Evolutionary conservation across 1,284 basidiomycete species (phyloP), one percentile per base, ranked within the genome.

Genomic region (Stygiomarasmius scandens): DNA sequence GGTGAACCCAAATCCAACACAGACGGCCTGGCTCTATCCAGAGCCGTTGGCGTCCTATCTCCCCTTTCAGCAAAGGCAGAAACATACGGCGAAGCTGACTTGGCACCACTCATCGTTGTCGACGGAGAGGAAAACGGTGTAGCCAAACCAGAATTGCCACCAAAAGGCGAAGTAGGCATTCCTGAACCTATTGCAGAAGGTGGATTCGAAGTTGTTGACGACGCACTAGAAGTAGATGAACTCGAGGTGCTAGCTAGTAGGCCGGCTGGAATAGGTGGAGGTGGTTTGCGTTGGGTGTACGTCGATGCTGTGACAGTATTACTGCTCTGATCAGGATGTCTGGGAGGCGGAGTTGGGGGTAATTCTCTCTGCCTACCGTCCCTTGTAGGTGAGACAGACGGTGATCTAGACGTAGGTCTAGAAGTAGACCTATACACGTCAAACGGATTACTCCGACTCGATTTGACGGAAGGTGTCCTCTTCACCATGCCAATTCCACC

Each of bases 271-370:
- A 59, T 53, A 11, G 71, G 58, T 4, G 73, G 68, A 1, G 73
- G 25, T 52, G 49, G 22, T 49, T 49, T 49, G 61, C 47, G 16
- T 32, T 32, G 29, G 32, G 45, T 63, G 62, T 0, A 56, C 25
- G 23, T 58, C 58, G 49, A 49, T 29, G 60, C 52, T 62, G 67
- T 14, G 56, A 64, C 2, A 64, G 59, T 34, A 0, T 36, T 44
- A 5, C 16, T 34, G 52, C 81, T 80, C 27, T 83, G 78, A 60
- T 82, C 80, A 0, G 87, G 87, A 65, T 89, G 87, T 4, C 69
- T 81, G 0, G 85, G 85, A 0, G 85, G 83, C 0, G 77, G 72
- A 0, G 84, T 84, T 0, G 84, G 82, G 0, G 77, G 71, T 3
- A 68, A 41, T 63, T 68, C 58, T 5, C 55, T 58, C 47, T 54